Conservation (phyloP, 2,329 filamentous ascomycete species). For the Neonectria punicea region DNA sequence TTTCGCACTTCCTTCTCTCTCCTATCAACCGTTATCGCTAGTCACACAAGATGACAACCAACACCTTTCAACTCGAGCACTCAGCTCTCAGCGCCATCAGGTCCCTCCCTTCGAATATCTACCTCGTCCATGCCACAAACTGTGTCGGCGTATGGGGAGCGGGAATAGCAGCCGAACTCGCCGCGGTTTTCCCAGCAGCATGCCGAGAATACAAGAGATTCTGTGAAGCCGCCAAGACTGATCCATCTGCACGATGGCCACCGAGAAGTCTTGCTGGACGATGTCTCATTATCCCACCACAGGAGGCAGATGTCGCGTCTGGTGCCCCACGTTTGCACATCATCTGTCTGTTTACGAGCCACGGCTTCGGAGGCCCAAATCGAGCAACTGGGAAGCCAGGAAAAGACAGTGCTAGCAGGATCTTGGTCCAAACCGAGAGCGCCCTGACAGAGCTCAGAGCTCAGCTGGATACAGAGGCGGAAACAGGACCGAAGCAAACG, state of each 20-base stretch:
- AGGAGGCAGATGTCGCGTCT: conserved; percentile 30
- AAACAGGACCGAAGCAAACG: neutral
- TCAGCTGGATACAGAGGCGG: conserved; percentile 8
- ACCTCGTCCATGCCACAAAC: conserved; percentile 47
- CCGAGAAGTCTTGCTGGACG: conserved; percentile 36
- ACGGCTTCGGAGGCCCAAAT: conserved; percentile 33
- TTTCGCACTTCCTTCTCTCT: no score
- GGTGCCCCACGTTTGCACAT: conserved; percentile 37
- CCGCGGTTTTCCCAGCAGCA: conserved; percentile 39
- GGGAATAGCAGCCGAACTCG: conserved; percentile 44
- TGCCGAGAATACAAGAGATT: conserved; percentile 39
- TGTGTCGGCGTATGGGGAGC: conserved; percentile 46
- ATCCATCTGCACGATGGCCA: conserved; percentile 27
- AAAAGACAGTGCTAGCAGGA: conserved; percentile 21
- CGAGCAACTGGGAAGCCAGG: conserved; percentile 27
- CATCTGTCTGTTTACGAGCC: conserved; percentile 34
- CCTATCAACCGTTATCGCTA: no score
- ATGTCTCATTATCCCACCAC: conserved; percentile 45
- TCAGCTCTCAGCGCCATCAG: conserved; percentile 29
- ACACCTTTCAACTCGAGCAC: conserved; percentile 21
- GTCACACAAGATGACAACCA: no score
- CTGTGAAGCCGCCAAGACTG: conserved; percentile 35
- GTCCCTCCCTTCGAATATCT: conserved; percentile 25
- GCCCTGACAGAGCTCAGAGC: conserved; percentile 25
- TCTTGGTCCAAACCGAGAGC: conserved; percentile 29